A percentile compares a stretch with the other conserved stretches of the same genome.
These are phyloP conservation scores for Ustilago loliicola DNA, from an alignment of 1,284 basidiomycete species.

Conservation along the genomic window DNA sequence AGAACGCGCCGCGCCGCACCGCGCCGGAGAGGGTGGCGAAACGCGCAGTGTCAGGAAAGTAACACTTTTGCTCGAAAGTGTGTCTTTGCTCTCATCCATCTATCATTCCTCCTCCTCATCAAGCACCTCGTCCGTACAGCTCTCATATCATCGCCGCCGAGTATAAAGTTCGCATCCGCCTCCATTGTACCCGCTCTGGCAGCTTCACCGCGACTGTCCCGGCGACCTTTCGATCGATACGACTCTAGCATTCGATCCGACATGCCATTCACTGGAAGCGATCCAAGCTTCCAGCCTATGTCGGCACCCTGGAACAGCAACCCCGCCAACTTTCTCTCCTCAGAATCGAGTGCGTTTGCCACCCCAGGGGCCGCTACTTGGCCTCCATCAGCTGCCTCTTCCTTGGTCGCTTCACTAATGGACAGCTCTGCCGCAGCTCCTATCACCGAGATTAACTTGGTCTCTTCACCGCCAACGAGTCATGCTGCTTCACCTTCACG, in stretches of 20 bases:
- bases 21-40: conserved; percentile 28
- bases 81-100: conserved; percentile 9
- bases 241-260: background rate
- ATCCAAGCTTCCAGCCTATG: conserved; percentile 13
- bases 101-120: conserved; percentile 12
- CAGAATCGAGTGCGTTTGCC: background rate
- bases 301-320: conserved; percentile 20
- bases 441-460: conserved; percentile 34
- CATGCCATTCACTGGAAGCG: conserved; percentile 26
- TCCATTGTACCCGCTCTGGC: too few relatives aligned
- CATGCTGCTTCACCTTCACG: conserved; percentile 30
- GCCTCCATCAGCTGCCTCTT: conserved; percentile 33
- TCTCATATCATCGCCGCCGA: background rate
- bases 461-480: conserved; percentile 36
- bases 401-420: conserved; percentile 18
- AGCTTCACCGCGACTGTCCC: too few relatives aligned
- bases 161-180: too few relatives aligned
- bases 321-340: background rate
- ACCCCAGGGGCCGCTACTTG: conserved; percentile 24
- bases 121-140: background rate
- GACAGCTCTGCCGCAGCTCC: conserved; percentile 28
- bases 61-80: conserved; percentile 32
- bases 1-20: conserved; percentile 25
- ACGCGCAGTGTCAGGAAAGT: conserved; percentile 28
- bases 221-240: background rate